These are phyloP conservation scores for Hypoxylon rickii DNA, from an alignment of 495 filamentous ascomycete species.

Conservation along the genomic window DNA sequence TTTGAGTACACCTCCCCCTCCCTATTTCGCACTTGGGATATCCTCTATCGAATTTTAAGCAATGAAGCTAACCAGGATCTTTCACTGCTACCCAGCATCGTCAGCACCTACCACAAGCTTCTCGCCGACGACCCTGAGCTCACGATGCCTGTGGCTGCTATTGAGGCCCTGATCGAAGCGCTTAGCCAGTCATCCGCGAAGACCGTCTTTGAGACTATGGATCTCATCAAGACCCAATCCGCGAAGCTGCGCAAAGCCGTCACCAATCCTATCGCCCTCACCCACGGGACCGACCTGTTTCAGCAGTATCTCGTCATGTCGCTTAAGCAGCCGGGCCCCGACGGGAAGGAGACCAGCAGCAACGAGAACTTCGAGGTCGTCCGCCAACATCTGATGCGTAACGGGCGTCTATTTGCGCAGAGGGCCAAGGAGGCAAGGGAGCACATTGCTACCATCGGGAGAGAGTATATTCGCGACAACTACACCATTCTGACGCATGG, in stretches of 20 bases:
- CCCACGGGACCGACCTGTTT: slow-evolving; percentile 94
- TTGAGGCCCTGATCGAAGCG: slow-evolving; percentile 86
- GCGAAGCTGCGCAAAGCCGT: slow-evolving; percentile 72
- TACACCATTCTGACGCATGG: slow-evolving; percentile 84
- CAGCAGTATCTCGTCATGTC: slow-evolving; percentile 81
- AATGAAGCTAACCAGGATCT: not conserved
- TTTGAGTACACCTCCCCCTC: slow-evolving; percentile 32
- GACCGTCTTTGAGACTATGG: slow-evolving; percentile 92
- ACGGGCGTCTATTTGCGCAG: slow-evolving; percentile 81
- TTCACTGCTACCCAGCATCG: slow-evolving; percentile 48
- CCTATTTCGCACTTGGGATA: not conserved
- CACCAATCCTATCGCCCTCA: slow-evolving; percentile 86
- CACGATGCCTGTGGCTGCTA: slow-evolving; percentile 94
- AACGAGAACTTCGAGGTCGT: slow-evolving; percentile 78
- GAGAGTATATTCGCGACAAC: slow-evolving; percentile 75
- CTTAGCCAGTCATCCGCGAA: slow-evolving; percentile 74
- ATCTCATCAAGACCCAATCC: slow-evolving; percentile 76
- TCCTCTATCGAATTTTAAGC: not conserved
- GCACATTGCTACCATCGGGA: slow-evolving; percentile 79
- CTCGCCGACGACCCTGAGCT: slow-evolving; percentile 73
- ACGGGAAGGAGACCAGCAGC: slow-evolving; percentile 59
- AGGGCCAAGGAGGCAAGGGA: slow-evolving; percentile 85
- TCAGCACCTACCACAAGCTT: slow-evolving; percentile 56
- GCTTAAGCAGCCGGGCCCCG: slow-evolving; percentile 50
- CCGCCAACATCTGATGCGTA: slow-evolving; percentile 78